Evolutionary conservation across 179 eudicot species (phyloP).

Genomic region (Pouteria campechiana): DNA sequence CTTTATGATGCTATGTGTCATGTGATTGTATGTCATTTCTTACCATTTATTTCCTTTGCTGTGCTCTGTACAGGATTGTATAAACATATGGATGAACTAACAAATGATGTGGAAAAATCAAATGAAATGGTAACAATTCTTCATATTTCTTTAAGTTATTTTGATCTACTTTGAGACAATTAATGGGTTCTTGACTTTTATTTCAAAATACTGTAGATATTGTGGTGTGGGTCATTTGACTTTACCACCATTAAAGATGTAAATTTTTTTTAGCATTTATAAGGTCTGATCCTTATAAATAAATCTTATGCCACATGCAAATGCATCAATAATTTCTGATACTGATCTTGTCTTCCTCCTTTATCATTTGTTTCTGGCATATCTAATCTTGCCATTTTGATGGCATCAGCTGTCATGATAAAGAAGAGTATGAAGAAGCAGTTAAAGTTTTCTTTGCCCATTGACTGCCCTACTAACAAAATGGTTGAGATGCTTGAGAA

Average conservation of each 20-base stretch:
- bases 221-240: slow-evolving; percentile 6
- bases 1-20: neutral
- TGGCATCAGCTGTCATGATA: too few relatives aligned
- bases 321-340: too few relatives aligned
- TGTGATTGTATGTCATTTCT: neutral
- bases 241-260: slow-evolving; percentile 7
- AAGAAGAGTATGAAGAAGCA: too few relatives aligned
- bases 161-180: neutral
- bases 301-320: too few relatives aligned
- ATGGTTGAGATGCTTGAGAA: too few relatives aligned
- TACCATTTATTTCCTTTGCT: neutral
- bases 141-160: neutral
- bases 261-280: slow-evolving; percentile 9
- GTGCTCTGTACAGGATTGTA: slow-evolving; percentile 47
- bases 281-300: neutral
- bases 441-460: too few relatives aligned
- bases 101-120: slow-evolving; percentile 78
- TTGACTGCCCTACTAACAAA: too few relatives aligned
- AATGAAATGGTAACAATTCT: slow-evolving; percentile 63
- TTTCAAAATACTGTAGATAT: neutral
- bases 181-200: neutral
- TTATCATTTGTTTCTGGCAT: too few relatives aligned
- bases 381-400: too few relatives aligned
- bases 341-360: too few relatives aligned
- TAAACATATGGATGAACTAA: slow-evolving; percentile 65